Evolutionary conservation across 306 rosid species (phyloP).

Genomic region (Gillenia trifoliata): DNA sequence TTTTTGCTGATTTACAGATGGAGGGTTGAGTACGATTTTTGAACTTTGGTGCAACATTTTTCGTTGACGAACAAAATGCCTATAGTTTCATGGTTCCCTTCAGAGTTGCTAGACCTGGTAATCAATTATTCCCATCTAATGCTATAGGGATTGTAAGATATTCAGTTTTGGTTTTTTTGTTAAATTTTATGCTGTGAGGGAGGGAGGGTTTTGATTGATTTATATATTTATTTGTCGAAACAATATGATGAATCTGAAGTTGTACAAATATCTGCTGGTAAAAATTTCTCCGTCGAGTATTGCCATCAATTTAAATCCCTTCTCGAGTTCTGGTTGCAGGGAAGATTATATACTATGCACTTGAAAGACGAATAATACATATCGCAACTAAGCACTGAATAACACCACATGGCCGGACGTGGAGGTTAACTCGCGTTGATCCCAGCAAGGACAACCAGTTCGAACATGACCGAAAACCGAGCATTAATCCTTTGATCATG

Average conservation of each 20-base stretch:
- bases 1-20: constrained; percentile 55
- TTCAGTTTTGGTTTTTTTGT: not conserved
- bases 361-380: no score
- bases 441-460: not conserved
- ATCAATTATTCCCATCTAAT: no score
- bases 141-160: not conserved
- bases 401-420: not conserved
- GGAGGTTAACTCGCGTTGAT: not conserved
- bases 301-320: no score
- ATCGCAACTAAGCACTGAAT: no score
- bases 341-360: no score
- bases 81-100: not conserved
- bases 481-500: no score
- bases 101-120: not conserved
- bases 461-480: not conserved
- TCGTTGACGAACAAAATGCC: not conserved
- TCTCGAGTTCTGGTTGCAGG: no score
- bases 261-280: not conserved
- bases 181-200: not conserved
- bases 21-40: not conserved
- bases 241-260: not conserved
- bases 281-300: not conserved
- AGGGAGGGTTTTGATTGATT: not conserved
- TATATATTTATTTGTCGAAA: not conserved
- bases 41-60: not conserved